Evolutionary conservation across 805 yeast species (phyloP), one percentile per base, ranked within the genome.

Genomic region (Phaffomyces opuntiae): DNA sequence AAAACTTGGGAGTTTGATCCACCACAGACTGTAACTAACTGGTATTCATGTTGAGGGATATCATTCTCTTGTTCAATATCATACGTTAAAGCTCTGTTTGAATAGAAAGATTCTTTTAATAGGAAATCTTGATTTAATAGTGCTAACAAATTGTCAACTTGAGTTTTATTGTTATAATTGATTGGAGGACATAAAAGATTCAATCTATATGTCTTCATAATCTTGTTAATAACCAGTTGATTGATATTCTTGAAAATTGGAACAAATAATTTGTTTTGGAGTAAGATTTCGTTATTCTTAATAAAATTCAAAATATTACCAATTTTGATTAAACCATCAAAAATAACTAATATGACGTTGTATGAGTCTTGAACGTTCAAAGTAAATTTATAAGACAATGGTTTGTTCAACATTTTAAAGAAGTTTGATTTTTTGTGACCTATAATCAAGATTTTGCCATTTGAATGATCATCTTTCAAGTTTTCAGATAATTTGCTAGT

Each of bases 261-360:
- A 16, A 59, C 49, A 40, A 58, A 48, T 8, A 51, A 42, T 44
- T 55, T 56, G 11, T 45, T 44, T 13, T 40, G 24, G 7, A 45
- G 2, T 16, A 21, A 13, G 4, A 38, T 35, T 24, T 40, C 37
- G 13, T 47, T 44, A 19, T 49, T 46, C 42, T 57, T 59, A 38
- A 57, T 52, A 38, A 57, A 55, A 37, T 58, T 55, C 42, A 59
- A 47, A 12, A 59, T 53, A 39, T 59, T 59, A 1, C 63, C 63
- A 44, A 59, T 57, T 48, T 59, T 59, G 21, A 51, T 42, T 33
- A 59, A 45, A 4, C 63, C 63, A 45, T 59, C 61, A 50, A 59
- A 59, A 12, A 59, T 49, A 4, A 59, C 47, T 25, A 59, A 39
- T 12, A 59, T 47, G 5, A 56, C 35, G 14, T 44, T 50, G 39